Evolutionary conservation across 1,284 basidiomycete genomes (phyloP).

Genomic region (Sporisorium iseilematis-ciliati): DNA sequence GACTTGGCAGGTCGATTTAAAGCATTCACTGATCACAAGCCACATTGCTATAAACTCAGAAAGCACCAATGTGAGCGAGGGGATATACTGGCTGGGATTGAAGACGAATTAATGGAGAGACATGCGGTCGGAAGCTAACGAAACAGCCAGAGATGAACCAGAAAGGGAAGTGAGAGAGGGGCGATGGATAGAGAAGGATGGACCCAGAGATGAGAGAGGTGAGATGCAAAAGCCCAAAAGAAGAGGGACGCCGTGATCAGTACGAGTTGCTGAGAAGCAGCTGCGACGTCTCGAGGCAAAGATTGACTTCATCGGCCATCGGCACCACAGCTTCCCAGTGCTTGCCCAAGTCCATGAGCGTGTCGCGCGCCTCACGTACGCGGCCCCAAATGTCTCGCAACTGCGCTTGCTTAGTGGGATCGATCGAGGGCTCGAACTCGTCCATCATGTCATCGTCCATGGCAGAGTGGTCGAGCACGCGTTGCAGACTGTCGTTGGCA

Average conservation of each 20-base stretch:
- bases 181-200: neutral
- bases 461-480: slow-evolving; percentile 30
- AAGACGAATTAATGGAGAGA: too few species aligned
- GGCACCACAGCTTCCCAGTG: slow-evolving; percentile 61
- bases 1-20: too few species aligned
- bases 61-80: too few species aligned
- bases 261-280: slow-evolving; percentile 49
- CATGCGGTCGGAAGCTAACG: neutral
- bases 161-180: neutral
- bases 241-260: slow-evolving; percentile 1
- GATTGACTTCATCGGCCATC: slow-evolving; percentile 62
- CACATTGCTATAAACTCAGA: too few species aligned
- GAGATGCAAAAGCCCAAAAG: neutral
- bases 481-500: slow-evolving; percentile 46
- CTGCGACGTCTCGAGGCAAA: slow-evolving; percentile 61
- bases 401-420: slow-evolving; percentile 45
- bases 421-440: slow-evolving; percentile 31
- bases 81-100: too few species aligned
- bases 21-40: too few species aligned
- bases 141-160: neutral
- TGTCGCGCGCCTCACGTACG: slow-evolving; percentile 57
- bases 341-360: slow-evolving; percentile 54
- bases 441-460: slow-evolving; percentile 36
- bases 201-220: neutral
- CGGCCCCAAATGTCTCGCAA: slow-evolving; percentile 59